Evolutionary conservation across 2,329 filamentous ascomycete species (phyloP), one percentile per base, ranked within the genome.

Genomic region (Neobulgaria alba): DNA sequence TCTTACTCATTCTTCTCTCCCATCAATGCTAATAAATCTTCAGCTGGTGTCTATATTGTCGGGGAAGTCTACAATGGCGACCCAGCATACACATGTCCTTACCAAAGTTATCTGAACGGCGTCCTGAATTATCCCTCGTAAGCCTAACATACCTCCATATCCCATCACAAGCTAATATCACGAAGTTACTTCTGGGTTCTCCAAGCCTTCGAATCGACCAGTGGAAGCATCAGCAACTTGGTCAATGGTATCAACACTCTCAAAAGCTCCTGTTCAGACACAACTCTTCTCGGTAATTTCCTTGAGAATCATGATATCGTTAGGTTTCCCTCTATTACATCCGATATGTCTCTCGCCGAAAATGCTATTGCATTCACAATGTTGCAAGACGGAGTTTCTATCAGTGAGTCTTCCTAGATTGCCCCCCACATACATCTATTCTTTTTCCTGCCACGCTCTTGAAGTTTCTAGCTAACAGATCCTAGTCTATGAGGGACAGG

Each of bases 51-150:
- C 2, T 80, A 77, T 56, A 64, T 68, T 4, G 64, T 79, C 10
- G 77, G 78, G 8, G 78, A 82, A 53, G 75, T 80, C 3, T 71
- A 67, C 37, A 64, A 75, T 21, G 74, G 73, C 19, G 63, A 72
- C 47, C 66, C 72, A 1, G 45, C 57, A 65, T 78, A 64, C 64
- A 66, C 31, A 69, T 75, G 67, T 15, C 67, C 67, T 8, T 81
- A 77, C 52, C 67, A 75, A 32, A 59, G 64, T 35, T 58, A 67
- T 40, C 68, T 80, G 63, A 66, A 66, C n/a, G 76, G 75, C 10
- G 58, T 82, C 20, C 60, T 82, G 45, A 78, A 82, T 61, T 82
- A 79, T 49, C 67, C 74, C 0, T 58, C 63, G 50, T 74, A 64
- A 37, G 56, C 50, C 10, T 33, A 10, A n/a, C 8, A 17, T 18